Percentiles rank a stretch among this genome's conserved stretches.
These are phyloP conservation scores for Akanthomyces uredinophilus DNA, from an alignment of 2,329 filamentous ascomycete species.

Conservation along the genomic window DNA sequence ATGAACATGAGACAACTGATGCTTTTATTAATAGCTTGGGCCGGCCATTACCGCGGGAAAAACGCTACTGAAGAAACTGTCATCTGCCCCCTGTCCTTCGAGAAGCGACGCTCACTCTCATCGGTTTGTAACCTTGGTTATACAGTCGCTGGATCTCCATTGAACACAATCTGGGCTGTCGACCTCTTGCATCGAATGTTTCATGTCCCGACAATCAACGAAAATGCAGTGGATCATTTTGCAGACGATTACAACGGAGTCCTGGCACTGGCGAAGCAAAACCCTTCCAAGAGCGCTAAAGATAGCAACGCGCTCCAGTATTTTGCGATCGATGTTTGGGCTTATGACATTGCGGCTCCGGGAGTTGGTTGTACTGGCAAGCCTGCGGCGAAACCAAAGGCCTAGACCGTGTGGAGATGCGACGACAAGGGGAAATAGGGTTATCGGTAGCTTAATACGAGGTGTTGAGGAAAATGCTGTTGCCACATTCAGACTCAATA, in stretches of 20 bases:
- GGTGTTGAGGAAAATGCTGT: neutral
- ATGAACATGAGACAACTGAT: neutral
- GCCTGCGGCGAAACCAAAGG: slow-evolving; percentile 12
- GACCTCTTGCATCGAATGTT: slow-evolving; percentile 64
- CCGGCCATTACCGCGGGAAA: slow-evolving; percentile 61
- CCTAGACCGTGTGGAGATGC: neutral
- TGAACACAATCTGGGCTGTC: slow-evolving; percentile 60
- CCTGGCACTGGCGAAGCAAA: slow-evolving; percentile 44
- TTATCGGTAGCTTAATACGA: neutral
- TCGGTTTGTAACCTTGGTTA: slow-evolving; percentile 60
- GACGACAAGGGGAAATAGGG: neutral
- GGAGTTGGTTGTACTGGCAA: slow-evolving; percentile 57
- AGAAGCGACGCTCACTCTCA: slow-evolving; percentile 50
- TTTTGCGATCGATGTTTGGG: slow-evolving; percentile 64
- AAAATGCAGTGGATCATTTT: slow-evolving; percentile 57
- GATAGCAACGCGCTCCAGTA: slow-evolving; percentile 62
- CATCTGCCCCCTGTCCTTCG: slow-evolving; percentile 61
- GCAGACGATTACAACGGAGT: slow-evolving; percentile 53
- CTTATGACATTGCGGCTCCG: slow-evolving; percentile 58
- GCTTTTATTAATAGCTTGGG: slow-evolving; percentile 46
- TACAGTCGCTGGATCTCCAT: slow-evolving; percentile 49
- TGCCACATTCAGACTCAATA: neutral
- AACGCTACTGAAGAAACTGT: slow-evolving; percentile 64
- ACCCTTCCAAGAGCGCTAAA: slow-evolving; percentile 43
- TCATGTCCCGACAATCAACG: slow-evolving; percentile 57